Evolutionary conservation across 306 rosid species (phyloP).

Genomic region (Trifolium repens): DNA sequence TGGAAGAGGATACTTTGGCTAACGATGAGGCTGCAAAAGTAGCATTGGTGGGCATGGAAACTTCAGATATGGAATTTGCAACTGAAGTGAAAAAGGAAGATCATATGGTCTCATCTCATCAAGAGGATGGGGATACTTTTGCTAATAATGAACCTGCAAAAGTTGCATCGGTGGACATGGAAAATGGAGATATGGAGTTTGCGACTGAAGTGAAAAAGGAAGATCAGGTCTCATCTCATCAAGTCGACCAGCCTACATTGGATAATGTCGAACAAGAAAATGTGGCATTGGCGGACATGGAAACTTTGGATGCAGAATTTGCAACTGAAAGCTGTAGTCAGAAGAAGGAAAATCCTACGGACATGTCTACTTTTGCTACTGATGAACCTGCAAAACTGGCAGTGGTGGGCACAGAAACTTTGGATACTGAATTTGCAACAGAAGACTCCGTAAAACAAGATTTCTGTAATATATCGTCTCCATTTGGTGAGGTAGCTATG

Average conservation of each 20-base stretch:
- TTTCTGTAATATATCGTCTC: conserved; percentile 38
- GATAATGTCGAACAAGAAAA: neutral
- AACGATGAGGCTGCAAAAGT: neutral
- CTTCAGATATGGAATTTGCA: neutral
- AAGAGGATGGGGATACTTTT: neutral
- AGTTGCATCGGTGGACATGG: neutral
- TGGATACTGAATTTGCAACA: conserved; percentile 9
- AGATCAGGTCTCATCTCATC: conserved; percentile 2
- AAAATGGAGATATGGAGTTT: neutral
- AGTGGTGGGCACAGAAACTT: conserved; percentile 30
- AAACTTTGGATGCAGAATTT: neutral
- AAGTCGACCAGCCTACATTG: neutral
- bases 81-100: neutral
- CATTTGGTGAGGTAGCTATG: conserved; percentile 40
- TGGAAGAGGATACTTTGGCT: neutral
- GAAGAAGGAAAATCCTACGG: conserved; percentile 26
- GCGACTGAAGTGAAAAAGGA: neutral
- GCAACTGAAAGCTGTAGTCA: neutral
- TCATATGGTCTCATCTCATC: neutral
- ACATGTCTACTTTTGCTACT: conserved; percentile 32
- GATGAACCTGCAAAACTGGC: conserved; percentile 34
- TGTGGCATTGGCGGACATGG: neutral
- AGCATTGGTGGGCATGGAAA: conserved; percentile 6
- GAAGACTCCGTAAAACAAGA: conserved; percentile 39
- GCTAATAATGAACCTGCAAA: neutral